These are phyloP conservation scores for Taphrina betulina DNA, from an alignment of 1,139 yeast genomes.

Conservation along the genomic window DNA sequence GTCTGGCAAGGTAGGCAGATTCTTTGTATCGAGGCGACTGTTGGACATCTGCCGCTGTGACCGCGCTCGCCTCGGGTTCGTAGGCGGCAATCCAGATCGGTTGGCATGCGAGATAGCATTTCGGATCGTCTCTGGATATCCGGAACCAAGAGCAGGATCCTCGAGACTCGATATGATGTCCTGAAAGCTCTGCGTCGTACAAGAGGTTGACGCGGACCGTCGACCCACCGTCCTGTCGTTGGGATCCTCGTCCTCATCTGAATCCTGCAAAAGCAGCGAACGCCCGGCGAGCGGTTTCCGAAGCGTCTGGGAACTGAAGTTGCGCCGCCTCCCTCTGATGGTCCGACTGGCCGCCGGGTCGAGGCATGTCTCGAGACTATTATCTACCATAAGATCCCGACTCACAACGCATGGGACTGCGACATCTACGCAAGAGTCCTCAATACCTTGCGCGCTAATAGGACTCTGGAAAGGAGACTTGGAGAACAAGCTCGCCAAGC, in stretches of 20 bases:
- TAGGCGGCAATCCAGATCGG: background rate
- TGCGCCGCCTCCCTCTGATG: too few relatives aligned
- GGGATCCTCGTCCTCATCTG: slow-evolving; percentile 2
- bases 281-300: slow-evolving; percentile 7
- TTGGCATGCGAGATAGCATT: background rate
- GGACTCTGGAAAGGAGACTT: too few relatives aligned
- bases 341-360: too few relatives aligned
- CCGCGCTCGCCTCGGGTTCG: background rate
- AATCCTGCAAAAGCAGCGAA: slow-evolving; percentile 9
- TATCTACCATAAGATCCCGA: too few relatives aligned
- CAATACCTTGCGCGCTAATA: too few relatives aligned
- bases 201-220: background rate
- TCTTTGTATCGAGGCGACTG: background rate
- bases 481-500: too few relatives aligned
- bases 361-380: too few relatives aligned
- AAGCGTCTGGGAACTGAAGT: background rate
- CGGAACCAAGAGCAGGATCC: background rate
- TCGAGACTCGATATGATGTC: slow-evolving; percentile 19
- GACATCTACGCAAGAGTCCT: too few relatives aligned
- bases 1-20: background rate
- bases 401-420: too few relatives aligned
- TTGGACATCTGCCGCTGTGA: background rate
- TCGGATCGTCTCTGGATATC: too few relatives aligned
- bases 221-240: background rate
- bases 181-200: background rate